phyloP scores from a whole-genome alignment of 1,284 basidiomycete genomes.

The Mycena citricolor region DNA sequence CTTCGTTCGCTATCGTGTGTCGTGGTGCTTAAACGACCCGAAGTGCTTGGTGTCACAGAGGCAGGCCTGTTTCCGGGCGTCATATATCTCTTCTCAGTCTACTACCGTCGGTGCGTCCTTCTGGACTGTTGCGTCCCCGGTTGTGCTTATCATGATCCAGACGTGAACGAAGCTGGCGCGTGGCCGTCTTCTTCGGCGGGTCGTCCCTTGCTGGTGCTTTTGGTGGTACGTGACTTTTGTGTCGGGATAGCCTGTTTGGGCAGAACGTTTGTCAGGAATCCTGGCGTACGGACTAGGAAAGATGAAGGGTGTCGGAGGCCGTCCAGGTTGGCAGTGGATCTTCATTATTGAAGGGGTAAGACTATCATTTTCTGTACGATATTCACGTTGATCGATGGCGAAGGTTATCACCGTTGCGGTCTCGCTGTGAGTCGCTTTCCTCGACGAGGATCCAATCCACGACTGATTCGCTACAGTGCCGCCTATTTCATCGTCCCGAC shows the following conservation, averaged over 20 bases:
- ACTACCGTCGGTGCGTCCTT: slow-evolving; percentile 48
- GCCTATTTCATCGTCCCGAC: slow-evolving; percentile 60
- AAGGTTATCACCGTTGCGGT: slow-evolving; percentile 46
- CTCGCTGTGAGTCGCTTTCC: slow-evolving; percentile 31
- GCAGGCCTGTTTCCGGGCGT: slow-evolving; percentile 61
- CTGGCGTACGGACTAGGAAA: slow-evolving; percentile 57
- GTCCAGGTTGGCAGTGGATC: slow-evolving; percentile 60
- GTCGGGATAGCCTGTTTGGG: too few relatives aligned
- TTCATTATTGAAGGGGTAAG: slow-evolving; percentile 57
- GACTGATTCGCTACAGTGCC: slow-evolving; percentile 12
- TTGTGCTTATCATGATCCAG: slow-evolving; percentile 27
- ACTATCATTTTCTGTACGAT: background rate
- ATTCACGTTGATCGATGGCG: background rate
- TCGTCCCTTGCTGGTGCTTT: slow-evolving; percentile 60
- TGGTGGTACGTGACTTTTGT: slow-evolving; percentile 40
- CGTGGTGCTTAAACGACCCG: slow-evolving; percentile 6
- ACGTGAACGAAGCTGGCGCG: slow-evolving; percentile 57
- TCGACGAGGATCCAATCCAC: background rate
- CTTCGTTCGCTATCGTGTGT: background rate
- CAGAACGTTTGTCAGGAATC: slow-evolving; percentile 35
- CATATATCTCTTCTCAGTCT: slow-evolving; percentile 61
- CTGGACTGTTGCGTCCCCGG: background rate
- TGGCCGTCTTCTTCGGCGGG: slow-evolving; percentile 61
- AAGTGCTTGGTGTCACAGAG: slow-evolving; percentile 55
- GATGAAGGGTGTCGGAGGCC: slow-evolving; percentile 60